Base-by-base conservation (phyloP, 139 green algal species). In the Chlorella sp. region DNA sequence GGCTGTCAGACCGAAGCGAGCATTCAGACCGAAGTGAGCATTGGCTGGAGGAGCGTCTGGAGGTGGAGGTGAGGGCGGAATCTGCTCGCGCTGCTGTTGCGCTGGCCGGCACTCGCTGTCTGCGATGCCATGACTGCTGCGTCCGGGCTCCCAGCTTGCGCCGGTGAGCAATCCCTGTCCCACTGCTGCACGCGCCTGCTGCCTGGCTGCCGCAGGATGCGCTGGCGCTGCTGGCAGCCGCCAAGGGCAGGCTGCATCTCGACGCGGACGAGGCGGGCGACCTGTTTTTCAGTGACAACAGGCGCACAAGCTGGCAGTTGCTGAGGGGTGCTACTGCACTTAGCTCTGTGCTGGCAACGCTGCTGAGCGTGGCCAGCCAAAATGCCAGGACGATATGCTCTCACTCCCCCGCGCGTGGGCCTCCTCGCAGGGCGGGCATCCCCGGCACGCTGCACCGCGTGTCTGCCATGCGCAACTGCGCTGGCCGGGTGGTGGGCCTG, bases 381-480 rank as follows among this genome's bases (percentile, higher is more conserved):
- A n/a, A n/a, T n/a, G n/a, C n/a, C n/a, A n/a, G n/a, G n/a, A n/a
- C n/a, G n/a, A n/a, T n/a, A n/a, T n/a, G n/a, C n/a, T n/a, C n/a
- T n/a, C n/a, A n/a, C n/a, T n/a, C n/a, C n/a, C n/a, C n/a, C n/a
- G n/a, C n/a, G n/a, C n/a, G n/a, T n/a, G n/a, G n/a, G n/a, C n/a
- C n/a, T 46, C 66, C 66, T 41, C 85, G n/a, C n/a, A n/a, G 93
- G 27, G 93, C 95, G 11, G 95, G 95, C 50, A 97, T 99, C 55
- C 90, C 97, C 71, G 78, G 90, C 50, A 98, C 94, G 38, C 84
- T 98, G 78, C 94, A 98, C 83, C 90, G 94, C 76, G 95, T 99
- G 80, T 92, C 77, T 78, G 91, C 86, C 81, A 95, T 99, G 56
- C 83, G 88, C 17, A 94, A 94, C 79, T 67, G 93, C 14, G 48